phyloP scores from a whole-genome alignment of 306 rosid species.

The Argentina anserina region DNA sequence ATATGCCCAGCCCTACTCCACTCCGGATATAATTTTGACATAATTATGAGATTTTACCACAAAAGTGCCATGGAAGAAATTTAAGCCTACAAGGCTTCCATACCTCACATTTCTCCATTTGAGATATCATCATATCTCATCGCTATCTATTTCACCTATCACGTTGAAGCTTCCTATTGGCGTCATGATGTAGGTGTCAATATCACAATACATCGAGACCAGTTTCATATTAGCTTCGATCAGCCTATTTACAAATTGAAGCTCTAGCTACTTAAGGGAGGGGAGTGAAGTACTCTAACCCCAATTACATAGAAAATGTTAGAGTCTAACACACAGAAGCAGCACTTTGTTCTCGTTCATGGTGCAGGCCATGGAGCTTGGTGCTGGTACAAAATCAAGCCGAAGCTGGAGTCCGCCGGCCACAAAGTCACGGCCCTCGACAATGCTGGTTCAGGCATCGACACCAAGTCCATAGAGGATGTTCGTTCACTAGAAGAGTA shows the following conservation, averaged over 20 bases:
- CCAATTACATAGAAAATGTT: not conserved
- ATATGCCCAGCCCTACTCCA: too few relatives aligned
- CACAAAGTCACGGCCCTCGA: conserved; percentile 51
- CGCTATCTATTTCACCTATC: too few relatives aligned
- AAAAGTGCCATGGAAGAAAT: too few relatives aligned
- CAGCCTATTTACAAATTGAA: not conserved
- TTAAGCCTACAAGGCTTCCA: too few relatives aligned
- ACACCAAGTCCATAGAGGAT: conserved; percentile 41
- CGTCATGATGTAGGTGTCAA: too few relatives aligned
- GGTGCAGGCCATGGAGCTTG: conserved; percentile 78
- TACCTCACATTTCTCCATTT: too few relatives aligned
- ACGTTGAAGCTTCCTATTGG: too few relatives aligned
- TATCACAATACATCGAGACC: too few relatives aligned
- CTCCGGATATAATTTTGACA: too few relatives aligned
- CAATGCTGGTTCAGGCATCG: conserved; percentile 53
- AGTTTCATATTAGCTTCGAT: not conserved
- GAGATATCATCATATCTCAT: too few relatives aligned
- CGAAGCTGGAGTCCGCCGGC: conserved; percentile 40
- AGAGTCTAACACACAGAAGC: not conserved
- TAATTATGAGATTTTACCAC: too few relatives aligned
- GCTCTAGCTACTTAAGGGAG: not conserved
- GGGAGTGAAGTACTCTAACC: not conserved
- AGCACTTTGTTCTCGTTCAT: conserved; percentile 69
- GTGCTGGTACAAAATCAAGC: conserved; percentile 67
- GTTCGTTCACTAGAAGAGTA: conserved; percentile 35